Evolutionary conservation across 257 asterid genomes (phyloP), one percentile per base, ranked within the genome.

Genomic region (Ehretia macrophylla): DNA sequence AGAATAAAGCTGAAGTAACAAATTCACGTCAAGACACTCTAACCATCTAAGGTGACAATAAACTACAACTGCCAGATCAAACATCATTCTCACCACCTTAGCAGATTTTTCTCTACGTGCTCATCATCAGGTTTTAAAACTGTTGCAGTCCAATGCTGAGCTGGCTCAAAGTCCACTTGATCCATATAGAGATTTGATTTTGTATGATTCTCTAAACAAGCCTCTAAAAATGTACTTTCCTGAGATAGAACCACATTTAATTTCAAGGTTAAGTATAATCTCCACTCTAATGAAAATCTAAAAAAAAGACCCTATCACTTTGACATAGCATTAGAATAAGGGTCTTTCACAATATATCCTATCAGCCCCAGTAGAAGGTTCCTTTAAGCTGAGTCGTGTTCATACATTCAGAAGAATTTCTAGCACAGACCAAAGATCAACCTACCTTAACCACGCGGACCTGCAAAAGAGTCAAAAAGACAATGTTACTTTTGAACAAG

Each of bases 111-210:
- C 68, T 81, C 88, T 37, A 72, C 59, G 58, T 67, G 49, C 62
- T 60, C 75, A 74, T 81, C 84, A 70, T 72, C 79, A 49, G 83
- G 77, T 73, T 70, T 79, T 55, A 92, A 77, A 62, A 81, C 42
- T 22, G 84, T 81, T n/a, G 95, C 95, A 64, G 65, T 81, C 97
- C 99, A 92, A 64, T 84, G 63, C 58, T 78, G 97, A 67, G 94
- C 82, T 1, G 97, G 95, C 85, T 92, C 99, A 72, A 92, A 92
- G 68, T 92, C 99, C 60, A 92, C 99, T 92, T 92, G 97, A 78
- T 86, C 99, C 97, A 92, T 88, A 79, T 65, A 92, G 54, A 92
- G 96, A 78, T 87, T 84, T 68, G 95, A 78, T 81, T 92, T 92
- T 42, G 99, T 92, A 79, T 92, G 93, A 67, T 92, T 92, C 72